phyloP scores from a whole-genome alignment of 805 yeast species.

The Clavispora carvajalis region DNA sequence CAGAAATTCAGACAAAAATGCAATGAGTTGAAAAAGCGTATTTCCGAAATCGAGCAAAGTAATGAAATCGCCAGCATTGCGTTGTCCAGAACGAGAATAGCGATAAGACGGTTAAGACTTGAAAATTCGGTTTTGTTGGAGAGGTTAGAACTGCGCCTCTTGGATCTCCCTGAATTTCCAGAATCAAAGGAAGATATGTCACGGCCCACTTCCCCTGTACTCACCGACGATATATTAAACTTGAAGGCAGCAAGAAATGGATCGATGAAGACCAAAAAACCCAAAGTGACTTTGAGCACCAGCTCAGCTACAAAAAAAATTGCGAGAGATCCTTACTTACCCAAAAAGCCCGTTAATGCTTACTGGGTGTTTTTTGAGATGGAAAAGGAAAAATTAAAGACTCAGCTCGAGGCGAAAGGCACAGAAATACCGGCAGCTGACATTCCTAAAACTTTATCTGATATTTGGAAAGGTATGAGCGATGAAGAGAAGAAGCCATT shows the following conservation, averaged over 20 bases:
- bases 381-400: slow-evolving; percentile 69
- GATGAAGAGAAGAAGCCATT: slow-evolving; percentile 70
- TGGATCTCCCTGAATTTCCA: slow-evolving; percentile 20
- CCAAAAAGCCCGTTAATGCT: slow-evolving; percentile 88
- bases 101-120: slow-evolving; percentile 71
- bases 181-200: slow-evolving; percentile 30
- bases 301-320: slow-evolving; percentile 24
- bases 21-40: slow-evolving; percentile 62
- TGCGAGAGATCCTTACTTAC: slow-evolving; percentile 75
- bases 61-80: slow-evolving; percentile 75
- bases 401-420: slow-evolving; percentile 47
- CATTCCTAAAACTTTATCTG: slow-evolving; percentile 73
- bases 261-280: slow-evolving; percentile 6
- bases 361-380: slow-evolving; percentile 81
- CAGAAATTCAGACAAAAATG: slow-evolving; percentile 58
- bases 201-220: slow-evolving; percentile 36
- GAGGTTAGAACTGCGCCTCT: slow-evolving; percentile 53
- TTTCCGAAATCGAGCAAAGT: slow-evolving; percentile 66
- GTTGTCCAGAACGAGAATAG: slow-evolving; percentile 67
- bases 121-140: slow-evolving; percentile 82
- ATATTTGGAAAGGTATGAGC: slow-evolving; percentile 74
- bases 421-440: slow-evolving; percentile 49
- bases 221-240: slow-evolving; percentile 28
- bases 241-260: slow-evolving; percentile 11
- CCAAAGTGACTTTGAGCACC: slow-evolving; percentile 16